phyloP scores from a whole-genome alignment of 345 rosid genomes.

The Populus simonii region DNA sequence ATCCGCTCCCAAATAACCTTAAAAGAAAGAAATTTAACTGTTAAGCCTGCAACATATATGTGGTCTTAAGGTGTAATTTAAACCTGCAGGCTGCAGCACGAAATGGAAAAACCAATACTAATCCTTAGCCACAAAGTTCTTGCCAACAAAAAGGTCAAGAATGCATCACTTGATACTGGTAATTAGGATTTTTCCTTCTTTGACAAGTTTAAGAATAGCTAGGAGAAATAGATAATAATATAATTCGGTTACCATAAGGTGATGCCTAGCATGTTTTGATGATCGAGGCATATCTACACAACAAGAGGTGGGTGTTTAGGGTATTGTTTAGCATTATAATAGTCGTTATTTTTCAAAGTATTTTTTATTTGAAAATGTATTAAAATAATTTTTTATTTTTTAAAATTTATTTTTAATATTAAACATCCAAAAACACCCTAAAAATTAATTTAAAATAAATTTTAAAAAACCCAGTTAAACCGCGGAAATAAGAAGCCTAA shows the following conservation, averaged over 20 bases:
- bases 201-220: background rate
- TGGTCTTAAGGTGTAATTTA: background rate
- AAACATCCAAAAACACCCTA: too few species aligned
- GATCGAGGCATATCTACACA: background rate
- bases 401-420: too few species aligned
- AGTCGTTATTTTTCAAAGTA: too few species aligned
- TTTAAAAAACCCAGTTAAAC: too few species aligned
- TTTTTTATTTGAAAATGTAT: too few species aligned
- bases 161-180: background rate
- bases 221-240: background rate
- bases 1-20: conserved; percentile 16
- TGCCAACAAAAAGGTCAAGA: background rate
- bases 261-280: background rate
- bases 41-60: background rate
- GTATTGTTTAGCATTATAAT: too few species aligned
- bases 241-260: background rate
- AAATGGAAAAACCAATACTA: too few species aligned
- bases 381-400: too few species aligned
- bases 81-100: too few species aligned
- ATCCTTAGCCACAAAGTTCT: too few species aligned
- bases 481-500: fast-evolving
- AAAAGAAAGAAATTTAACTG: background rate
- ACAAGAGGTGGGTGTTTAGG: background rate
- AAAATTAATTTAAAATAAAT: too few species aligned
- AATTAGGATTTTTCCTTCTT: background rate